phyloP scores from a whole-genome alignment of 371 early-diverging fungal species.

The Syncephalastrum racemosum region DNA sequence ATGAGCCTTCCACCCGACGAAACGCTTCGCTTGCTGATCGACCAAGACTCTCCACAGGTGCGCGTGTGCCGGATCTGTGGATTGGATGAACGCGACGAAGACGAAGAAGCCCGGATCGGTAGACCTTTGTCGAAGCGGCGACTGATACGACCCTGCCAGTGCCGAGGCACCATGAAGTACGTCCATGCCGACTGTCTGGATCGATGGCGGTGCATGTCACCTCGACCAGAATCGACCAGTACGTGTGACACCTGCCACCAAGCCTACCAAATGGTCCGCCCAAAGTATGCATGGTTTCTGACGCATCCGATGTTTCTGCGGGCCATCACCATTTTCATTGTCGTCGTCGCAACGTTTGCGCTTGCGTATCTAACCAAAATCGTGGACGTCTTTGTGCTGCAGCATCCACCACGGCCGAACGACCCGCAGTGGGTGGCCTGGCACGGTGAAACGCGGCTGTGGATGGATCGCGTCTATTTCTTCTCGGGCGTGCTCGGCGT shows the following conservation, averaged over 20 bases:
- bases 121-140: conserved; percentile 2
- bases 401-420: conserved; percentile 13
- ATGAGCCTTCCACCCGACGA: not conserved
- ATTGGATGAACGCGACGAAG: conserved; percentile 17
- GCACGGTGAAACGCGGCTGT: conserved; percentile 22
- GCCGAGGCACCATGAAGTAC: conserved; percentile 32
- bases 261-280: conserved; percentile 25
- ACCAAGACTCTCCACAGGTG: no score
- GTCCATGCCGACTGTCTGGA: conserved; percentile 32
- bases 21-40: no score
- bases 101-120: conserved; percentile 6
- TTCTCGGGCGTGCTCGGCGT: conserved; percentile 18
- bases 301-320: conserved; percentile 18
- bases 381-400: conserved; percentile 18
- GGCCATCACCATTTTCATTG: conserved; percentile 13
- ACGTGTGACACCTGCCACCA: conserved; percentile 31
- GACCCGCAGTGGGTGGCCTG: conserved; percentile 15
- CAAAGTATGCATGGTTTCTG: conserved; percentile 21
- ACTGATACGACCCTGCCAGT: conserved; percentile 32
- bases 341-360: conserved; percentile 8
- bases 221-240: conserved; percentile 19
- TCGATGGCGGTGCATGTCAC: conserved; percentile 32
- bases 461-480: conserved; percentile 29
- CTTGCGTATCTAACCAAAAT: conserved; percentile 18
- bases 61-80: conserved; percentile 21